Conservation (phyloP, 371 early-diverging fungal species). For the Zychaea mexicana region DNA sequence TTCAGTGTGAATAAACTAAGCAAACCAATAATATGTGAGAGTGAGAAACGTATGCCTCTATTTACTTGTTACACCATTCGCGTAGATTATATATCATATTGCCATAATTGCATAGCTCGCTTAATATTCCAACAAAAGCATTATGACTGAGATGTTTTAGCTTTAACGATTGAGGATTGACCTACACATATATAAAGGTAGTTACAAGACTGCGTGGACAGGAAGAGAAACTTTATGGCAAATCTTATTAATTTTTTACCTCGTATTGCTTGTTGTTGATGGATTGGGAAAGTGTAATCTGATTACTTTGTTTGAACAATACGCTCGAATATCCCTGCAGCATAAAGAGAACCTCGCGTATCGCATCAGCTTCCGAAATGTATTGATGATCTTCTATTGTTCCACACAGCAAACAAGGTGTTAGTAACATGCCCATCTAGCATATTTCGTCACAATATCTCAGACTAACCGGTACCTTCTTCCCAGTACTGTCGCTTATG, state of each 20-base stretch:
- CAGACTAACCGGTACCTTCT: not conserved
- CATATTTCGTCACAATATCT: not conserved
- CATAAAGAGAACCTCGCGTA: constrained; percentile 37
- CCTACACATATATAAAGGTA: not conserved
- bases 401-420: too few relatives aligned
- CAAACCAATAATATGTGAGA: too few relatives aligned
- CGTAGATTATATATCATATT: constrained; percentile 30
- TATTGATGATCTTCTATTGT: constrained; percentile 1
- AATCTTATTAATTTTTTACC: constrained; percentile 9
- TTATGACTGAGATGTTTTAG: constrained; percentile 15
- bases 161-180: not conserved
- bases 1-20: too few relatives aligned
- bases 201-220: not conserved
- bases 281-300: not conserved
- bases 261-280: constrained; percentile 4
- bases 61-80: constrained; percentile 12
- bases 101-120: constrained; percentile 27
- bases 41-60: too few relatives aligned
- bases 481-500: not conserved
- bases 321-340: constrained; percentile 29
- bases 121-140: constrained; percentile 13
- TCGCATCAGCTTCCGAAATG: constrained; percentile 26
- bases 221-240: not conserved
- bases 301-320: constrained; percentile 20
- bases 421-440: not conserved